These are phyloP conservation scores for Thelephora ganbajun DNA, from an alignment of 768 basidiomycete genomes.

Conservation along the genomic window DNA sequence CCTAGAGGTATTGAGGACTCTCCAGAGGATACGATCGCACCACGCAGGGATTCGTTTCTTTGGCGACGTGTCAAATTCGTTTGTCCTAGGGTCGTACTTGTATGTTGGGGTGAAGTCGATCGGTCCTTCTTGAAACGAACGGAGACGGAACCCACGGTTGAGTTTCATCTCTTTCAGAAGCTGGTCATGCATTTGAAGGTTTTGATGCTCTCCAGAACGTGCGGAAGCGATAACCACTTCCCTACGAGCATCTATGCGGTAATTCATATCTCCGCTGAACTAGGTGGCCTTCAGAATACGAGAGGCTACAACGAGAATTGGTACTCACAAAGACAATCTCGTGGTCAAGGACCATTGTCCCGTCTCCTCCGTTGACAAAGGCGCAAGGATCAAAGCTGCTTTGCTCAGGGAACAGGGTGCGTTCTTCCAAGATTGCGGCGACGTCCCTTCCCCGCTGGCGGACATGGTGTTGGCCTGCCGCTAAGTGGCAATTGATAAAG, in stretches of 20 bases:
- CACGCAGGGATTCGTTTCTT: constrained; percentile 87
- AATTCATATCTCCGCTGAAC: constrained; percentile 93
- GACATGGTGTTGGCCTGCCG: constrained; percentile 82
- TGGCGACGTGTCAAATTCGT: constrained; percentile 78
- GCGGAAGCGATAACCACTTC: constrained; percentile 68
- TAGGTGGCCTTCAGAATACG: constrained; percentile 15
- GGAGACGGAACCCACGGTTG: constrained; percentile 81
- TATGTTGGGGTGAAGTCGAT: constrained; percentile 84
- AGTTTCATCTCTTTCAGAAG: constrained; percentile 77
- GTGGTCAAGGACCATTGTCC: constrained; percentile 87
- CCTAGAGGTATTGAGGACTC: constrained; percentile 37
- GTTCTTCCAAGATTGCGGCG: constrained; percentile 76
- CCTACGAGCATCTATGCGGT: constrained; percentile 87
- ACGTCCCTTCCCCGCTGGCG: constrained; percentile 79
- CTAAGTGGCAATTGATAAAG: constrained; percentile 94
- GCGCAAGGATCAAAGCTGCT: constrained; percentile 41
- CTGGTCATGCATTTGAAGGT: constrained; percentile 71
- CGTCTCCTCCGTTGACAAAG: constrained; percentile 86
- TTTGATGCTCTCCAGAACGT: constrained; percentile 46
- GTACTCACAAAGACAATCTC: constrained; percentile 77
- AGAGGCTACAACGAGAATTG: background rate
- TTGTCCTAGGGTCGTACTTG: constrained; percentile 77
- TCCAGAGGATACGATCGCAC: constrained; percentile 92
- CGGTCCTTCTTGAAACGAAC: constrained; percentile 69
- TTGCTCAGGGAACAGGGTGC: constrained; percentile 43